Evolutionary conservation across 768 basidiomycete species (phyloP).

Genomic region (Tulasnella sp.): DNA sequence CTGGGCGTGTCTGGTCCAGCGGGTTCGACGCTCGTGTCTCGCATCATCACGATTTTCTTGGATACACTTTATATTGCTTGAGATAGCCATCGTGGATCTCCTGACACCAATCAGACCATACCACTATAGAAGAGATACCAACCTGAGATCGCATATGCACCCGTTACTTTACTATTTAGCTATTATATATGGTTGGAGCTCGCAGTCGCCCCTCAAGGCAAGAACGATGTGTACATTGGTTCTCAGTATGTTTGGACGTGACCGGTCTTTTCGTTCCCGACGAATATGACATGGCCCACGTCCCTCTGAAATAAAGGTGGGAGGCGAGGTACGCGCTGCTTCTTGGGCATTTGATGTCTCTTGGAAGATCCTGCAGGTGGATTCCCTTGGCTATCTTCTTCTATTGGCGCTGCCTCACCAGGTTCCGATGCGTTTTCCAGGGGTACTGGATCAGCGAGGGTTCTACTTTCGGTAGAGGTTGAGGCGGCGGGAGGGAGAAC

Average conservation of each 20-base stretch:
- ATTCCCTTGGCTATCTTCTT: background rate
- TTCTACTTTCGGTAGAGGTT: background rate
- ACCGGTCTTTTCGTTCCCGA: slow-evolving; percentile 40
- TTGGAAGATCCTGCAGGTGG: background rate
- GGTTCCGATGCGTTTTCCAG: background rate
- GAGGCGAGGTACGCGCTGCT: slow-evolving; percentile 28
- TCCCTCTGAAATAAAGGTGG: slow-evolving; percentile 54
- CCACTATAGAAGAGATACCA: no score
- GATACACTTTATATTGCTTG: slow-evolving; percentile 74
- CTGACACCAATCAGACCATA: no score
- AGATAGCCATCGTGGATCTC: no score
- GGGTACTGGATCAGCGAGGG: background rate
- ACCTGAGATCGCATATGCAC: no score
- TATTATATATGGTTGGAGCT: no score
- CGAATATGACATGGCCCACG: slow-evolving; percentile 54
- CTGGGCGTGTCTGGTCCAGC: slow-evolving; percentile 72
- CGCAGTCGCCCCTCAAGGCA: no score
- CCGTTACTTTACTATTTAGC: no score
- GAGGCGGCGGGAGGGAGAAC: background rate
- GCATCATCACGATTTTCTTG: slow-evolving; percentile 68
- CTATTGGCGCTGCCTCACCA: background rate
- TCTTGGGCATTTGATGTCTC: slow-evolving; percentile 21
- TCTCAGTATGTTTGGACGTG: no score
- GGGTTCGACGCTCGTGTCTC: slow-evolving; percentile 67
- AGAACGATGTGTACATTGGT: background rate